Evolutionary conservation across 495 filamentous ascomycete species (phyloP).

Genomic region (Neurospora terricola): DNA sequence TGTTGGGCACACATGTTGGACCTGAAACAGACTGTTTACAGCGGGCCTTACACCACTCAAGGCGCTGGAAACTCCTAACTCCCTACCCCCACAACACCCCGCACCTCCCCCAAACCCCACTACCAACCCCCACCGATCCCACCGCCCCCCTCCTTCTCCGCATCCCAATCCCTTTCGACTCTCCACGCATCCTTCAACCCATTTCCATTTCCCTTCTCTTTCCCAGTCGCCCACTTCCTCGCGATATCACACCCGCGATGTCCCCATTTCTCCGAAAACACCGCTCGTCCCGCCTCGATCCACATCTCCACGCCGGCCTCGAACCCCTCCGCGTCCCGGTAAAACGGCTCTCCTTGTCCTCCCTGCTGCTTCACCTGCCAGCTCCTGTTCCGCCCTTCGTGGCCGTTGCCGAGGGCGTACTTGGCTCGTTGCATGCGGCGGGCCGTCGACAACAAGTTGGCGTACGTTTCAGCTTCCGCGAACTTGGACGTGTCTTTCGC

Average conservation of each 20-base stretch:
- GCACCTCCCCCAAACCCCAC: background rate
- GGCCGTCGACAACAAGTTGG: slow-evolving; percentile 23
- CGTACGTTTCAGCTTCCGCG: slow-evolving; percentile 22
- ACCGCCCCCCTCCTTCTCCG: slow-evolving; percentile 10
- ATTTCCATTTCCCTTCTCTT: background rate
- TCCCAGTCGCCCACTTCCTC: slow-evolving; percentile 5
- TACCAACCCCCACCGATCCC: background rate
- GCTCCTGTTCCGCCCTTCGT: slow-evolving; percentile 27
- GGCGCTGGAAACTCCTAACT: background rate
- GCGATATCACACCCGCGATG: slow-evolving; percentile 20
- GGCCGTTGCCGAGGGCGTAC: slow-evolving; percentile 13
- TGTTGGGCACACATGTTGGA: no score
- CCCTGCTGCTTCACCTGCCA: slow-evolving; percentile 47
- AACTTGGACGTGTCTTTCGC: background rate
- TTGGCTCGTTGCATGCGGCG: slow-evolving; percentile 28
- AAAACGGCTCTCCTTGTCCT: slow-evolving; percentile 49
- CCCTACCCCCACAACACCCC: background rate
- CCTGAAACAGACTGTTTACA: background rate
- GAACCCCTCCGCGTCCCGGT: slow-evolving; percentile 44
- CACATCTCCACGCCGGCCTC: slow-evolving; percentile 35
- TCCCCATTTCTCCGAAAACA: slow-evolving; percentile 50
- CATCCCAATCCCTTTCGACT: slow-evolving; percentile 29
- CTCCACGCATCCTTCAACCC: slow-evolving; percentile 27
- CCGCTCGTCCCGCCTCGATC: slow-evolving; percentile 38
- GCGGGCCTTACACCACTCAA: background rate